These are phyloP conservation scores for Clathrospora elynae DNA, from an alignment of 2,329 filamentous ascomycete genomes.

Conservation along the genomic window DNA sequence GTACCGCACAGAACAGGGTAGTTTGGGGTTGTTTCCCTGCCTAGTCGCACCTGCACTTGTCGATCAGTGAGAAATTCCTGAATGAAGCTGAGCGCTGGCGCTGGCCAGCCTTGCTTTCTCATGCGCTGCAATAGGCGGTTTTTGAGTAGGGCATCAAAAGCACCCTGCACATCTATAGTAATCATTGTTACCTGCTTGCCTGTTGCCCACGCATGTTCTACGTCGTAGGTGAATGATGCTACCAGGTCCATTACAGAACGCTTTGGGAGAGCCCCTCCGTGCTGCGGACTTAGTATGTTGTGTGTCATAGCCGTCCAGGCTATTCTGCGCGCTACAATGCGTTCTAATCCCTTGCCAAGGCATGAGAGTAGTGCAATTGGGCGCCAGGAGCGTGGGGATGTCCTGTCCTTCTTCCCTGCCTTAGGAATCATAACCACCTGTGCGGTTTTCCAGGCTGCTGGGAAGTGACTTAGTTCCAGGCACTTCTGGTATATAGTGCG, in stretches of 20 bases:
- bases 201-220: slow-evolving; percentile 4
- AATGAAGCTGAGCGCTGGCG: neutral
- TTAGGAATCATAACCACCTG: slow-evolving; percentile 16
- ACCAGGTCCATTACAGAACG: slow-evolving; percentile 9
- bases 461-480: slow-evolving; percentile 9
- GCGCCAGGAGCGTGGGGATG: slow-evolving; percentile 3
- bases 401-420: slow-evolving; percentile 6
- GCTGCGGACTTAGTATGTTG: slow-evolving; percentile 13
- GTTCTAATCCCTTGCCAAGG: slow-evolving; percentile 14
- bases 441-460: neutral
- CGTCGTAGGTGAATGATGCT: slow-evolving; percentile 10
- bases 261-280: slow-evolving; percentile 11
- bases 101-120: slow-evolving; percentile 2
- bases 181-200: slow-evolving; percentile 11
- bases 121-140: slow-evolving; percentile 9
- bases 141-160: slow-evolving; percentile 12
- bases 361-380: slow-evolving; percentile 13
- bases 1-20: slow-evolving; percentile 3
- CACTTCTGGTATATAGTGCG: slow-evolving; percentile 5
- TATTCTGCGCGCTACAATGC: slow-evolving; percentile 10
- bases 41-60: slow-evolving; percentile 2
- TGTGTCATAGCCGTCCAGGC: slow-evolving; percentile 9
- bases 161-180: slow-evolving; percentile 9
- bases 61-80: slow-evolving; percentile 2
- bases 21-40: neutral